phyloP scores from a whole-genome alignment of 2,329 filamentous ascomycete species.

The Bipolaris oryzae region DNA sequence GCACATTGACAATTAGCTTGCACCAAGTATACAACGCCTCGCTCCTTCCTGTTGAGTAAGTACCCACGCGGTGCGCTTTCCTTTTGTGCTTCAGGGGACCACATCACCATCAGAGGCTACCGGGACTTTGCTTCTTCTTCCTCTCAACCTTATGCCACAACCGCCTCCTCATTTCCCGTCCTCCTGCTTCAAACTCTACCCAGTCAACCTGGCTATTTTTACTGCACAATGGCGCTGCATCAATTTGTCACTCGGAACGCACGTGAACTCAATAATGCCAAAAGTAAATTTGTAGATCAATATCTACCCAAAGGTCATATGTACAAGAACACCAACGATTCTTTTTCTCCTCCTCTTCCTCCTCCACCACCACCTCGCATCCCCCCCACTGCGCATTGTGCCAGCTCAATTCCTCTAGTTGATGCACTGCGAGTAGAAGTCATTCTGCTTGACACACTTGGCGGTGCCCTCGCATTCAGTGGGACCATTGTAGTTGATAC shows the following conservation, averaged over 20 bases:
- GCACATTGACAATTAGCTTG: too few species aligned
- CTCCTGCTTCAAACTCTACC: too few species aligned
- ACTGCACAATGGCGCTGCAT: not conserved
- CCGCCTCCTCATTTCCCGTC: too few species aligned
- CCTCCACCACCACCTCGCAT: not conserved
- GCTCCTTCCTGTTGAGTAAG: not conserved
- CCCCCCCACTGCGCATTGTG: not conserved
- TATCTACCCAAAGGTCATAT: constrained; percentile 7
- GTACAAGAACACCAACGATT: constrained; percentile 16
- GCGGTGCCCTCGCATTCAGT: constrained; percentile 46
- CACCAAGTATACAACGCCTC: not conserved
- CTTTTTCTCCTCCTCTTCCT: too few species aligned
- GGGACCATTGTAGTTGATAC: constrained; percentile 47
- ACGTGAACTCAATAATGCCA: constrained; percentile 1
- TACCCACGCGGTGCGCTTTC: not conserved
- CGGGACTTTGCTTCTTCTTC: not conserved
- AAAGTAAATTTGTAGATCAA: constrained; percentile 7
- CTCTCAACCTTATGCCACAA: not conserved
- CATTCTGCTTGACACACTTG: constrained; percentile 46
- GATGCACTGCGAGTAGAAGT: constrained; percentile 53
- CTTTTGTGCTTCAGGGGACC: not conserved
- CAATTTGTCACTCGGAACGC: not conserved
- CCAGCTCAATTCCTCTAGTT: not conserved
- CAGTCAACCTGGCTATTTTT: too few species aligned
- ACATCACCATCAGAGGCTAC: not conserved